Evolutionary conservation across 2,329 filamentous ascomycete genomes (phyloP).

Genomic region (Neoarthrinium moseri): DNA sequence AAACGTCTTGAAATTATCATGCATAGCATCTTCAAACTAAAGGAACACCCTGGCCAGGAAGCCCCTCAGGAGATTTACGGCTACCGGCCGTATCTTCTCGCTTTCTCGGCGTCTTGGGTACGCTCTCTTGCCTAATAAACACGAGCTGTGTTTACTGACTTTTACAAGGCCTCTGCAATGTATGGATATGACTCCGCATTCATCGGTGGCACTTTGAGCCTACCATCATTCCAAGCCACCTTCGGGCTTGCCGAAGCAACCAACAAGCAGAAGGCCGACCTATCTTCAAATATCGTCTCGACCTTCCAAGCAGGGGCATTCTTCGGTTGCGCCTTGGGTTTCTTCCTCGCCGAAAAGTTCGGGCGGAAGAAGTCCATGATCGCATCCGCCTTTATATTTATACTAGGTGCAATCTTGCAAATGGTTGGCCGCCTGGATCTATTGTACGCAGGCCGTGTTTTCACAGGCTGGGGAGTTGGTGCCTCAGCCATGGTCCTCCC

Average conservation of each 20-base stretch:
- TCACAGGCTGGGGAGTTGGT: conserved; percentile 43
- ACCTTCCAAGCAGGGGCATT: conserved; percentile 62
- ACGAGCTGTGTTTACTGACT: not conserved
- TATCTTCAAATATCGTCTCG: conserved; percentile 60
- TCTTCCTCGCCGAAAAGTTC: conserved; percentile 37
- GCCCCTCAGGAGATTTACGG: not conserved
- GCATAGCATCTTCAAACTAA: too few relatives aligned
- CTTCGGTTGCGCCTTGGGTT: conserved; percentile 56
- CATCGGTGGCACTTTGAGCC: conserved; percentile 59
- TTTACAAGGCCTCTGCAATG: not conserved
- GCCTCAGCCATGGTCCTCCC: conserved; percentile 39
- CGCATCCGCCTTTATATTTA: conserved; percentile 34
- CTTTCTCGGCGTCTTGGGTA: not conserved
- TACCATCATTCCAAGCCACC: conserved; percentile 55
- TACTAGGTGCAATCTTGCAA: conserved; percentile 20
- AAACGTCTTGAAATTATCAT: too few relatives aligned
- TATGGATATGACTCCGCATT: conserved; percentile 15
- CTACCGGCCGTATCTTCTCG: not conserved
- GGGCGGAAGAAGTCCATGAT: conserved; percentile 39
- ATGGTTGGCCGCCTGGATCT: conserved; percentile 21
- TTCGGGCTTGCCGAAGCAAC: conserved; percentile 44
- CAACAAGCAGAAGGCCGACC: conserved; percentile 27
- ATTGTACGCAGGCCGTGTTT: conserved; percentile 42
- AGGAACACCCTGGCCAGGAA: too few relatives aligned
- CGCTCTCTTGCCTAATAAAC: not conserved